Evolutionary conservation across 768 basidiomycete genomes (phyloP).

Genomic region (Amanita pallidorosea): DNA sequence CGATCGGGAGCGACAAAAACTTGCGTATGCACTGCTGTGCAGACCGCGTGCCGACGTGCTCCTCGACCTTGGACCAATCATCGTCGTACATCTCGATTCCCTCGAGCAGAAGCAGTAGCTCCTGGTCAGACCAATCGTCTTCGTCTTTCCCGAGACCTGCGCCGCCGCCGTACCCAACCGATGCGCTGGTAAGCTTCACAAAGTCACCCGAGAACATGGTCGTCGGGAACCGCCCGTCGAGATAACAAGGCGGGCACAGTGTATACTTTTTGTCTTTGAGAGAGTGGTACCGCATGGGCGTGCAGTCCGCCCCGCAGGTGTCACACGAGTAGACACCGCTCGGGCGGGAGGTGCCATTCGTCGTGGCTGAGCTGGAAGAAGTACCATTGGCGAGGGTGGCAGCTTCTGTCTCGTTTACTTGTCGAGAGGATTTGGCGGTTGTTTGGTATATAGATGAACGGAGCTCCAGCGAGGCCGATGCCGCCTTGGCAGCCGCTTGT

Average conservation of each 20-base stretch:
- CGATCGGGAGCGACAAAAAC: conserved; percentile 93
- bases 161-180: conserved; percentile 21
- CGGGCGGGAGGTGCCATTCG: conserved; percentile 29
- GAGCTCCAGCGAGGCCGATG: conserved; percentile 75
- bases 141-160: conserved; percentile 19
- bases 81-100: conserved; percentile 98
- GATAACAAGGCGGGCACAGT: conserved; percentile 87
- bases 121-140: conserved; percentile 87
- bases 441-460: conserved; percentile 84
- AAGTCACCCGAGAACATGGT: conserved; percentile 97
- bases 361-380: conserved; percentile 14
- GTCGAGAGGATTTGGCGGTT: conserved; percentile 71
- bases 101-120: conserved; percentile 82
- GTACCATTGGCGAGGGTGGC: conserved; percentile 43
- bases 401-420: conserved; percentile 61
- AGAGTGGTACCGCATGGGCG: conserved; percentile 79
- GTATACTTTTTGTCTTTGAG: conserved; percentile 89
- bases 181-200: conserved; percentile 59
- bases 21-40: conserved; percentile 94
- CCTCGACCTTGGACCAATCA: conserved; percentile 88
- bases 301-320: conserved; percentile 93
- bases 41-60: conserved; percentile 85
- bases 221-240: conserved; percentile 93
- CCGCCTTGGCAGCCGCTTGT: conserved; percentile 10
- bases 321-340: conserved; percentile 70